Evolutionary conservation across 441 rosid genomes (phyloP).

Genomic region (Eutrema salsugineum): DNA sequence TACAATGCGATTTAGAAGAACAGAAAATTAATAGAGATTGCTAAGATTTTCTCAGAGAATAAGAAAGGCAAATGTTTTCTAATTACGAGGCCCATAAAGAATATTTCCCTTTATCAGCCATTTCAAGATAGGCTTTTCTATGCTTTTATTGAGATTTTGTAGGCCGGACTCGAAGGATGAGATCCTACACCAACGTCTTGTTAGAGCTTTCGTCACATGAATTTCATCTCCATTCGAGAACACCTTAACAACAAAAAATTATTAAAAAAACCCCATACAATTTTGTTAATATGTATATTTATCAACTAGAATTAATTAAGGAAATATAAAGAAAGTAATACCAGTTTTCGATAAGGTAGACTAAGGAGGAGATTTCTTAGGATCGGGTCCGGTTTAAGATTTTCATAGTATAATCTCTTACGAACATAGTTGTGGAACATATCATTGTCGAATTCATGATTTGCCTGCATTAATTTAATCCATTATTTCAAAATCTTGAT

Average conservation of each 20-base stretch:
- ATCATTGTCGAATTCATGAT: slow-evolving; percentile 54
- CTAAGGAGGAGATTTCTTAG: slow-evolving; percentile 48
- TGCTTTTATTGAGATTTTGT: too few species aligned
- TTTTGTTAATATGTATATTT: neutral
- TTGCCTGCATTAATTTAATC: slow-evolving; percentile 42
- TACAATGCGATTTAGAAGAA: too few species aligned
- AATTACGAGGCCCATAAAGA: too few species aligned
- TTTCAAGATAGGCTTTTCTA: too few species aligned
- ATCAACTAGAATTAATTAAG: too few species aligned
- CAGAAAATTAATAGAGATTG: too few species aligned
- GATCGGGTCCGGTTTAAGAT: slow-evolving; percentile 61
- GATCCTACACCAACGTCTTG: too few species aligned
- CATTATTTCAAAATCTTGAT: neutral
- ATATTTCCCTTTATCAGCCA: too few species aligned
- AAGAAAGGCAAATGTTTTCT: too few species aligned
- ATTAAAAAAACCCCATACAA: neutral
- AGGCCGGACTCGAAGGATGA: too few species aligned
- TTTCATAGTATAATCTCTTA: slow-evolving; percentile 56
- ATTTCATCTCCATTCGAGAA: slow-evolving; percentile 57
- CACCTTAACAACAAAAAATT: slow-evolving; percentile 28
- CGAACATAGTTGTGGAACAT: slow-evolving; percentile 60
- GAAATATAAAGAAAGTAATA: slow-evolving; percentile 12
- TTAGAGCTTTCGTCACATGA: slow-evolving; percentile 50
- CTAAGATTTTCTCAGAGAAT: too few species aligned
- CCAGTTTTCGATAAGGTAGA: slow-evolving; percentile 56